Conservation (phyloP, 345 rosid species). For the Citrus unshiu region DNA sequence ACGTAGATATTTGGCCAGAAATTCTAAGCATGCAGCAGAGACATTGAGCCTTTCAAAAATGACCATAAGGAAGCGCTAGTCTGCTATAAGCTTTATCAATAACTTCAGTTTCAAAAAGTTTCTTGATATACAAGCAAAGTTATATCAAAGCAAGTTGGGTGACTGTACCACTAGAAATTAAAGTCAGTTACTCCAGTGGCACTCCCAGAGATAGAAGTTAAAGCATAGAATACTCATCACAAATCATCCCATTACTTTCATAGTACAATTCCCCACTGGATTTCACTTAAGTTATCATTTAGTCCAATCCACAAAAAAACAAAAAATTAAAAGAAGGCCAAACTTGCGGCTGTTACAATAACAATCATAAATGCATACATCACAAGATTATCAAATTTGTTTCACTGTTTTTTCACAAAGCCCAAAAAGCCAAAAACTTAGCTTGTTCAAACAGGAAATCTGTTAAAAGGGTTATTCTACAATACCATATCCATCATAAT, state of each 20-base stretch:
- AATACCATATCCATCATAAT: background rate
- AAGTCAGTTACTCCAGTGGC: background rate
- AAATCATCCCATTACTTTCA: background rate
- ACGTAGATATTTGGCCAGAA: background rate
- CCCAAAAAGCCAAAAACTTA: background rate
- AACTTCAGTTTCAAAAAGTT: background rate
- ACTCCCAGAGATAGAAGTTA: background rate
- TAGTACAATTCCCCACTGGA: background rate
- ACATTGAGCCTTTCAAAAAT: no score
- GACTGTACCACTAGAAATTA: background rate
- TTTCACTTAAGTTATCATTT: background rate
- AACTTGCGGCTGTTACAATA: background rate
- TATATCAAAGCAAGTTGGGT: background rate
- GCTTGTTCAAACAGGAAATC: background rate
- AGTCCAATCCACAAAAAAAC: background rate
- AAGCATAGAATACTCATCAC: background rate
- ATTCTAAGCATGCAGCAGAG: background rate
- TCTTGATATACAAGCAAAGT: background rate
- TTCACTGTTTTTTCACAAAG: background rate
- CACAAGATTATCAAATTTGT: background rate
- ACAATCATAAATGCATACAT: background rate
- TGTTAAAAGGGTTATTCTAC: background rate
- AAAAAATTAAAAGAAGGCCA: background rate
- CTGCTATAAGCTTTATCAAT: background rate
- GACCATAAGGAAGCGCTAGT: background rate